phyloP scores from a whole-genome alignment of 768 basidiomycete genomes.

The Termitomyces heimii region DNA sequence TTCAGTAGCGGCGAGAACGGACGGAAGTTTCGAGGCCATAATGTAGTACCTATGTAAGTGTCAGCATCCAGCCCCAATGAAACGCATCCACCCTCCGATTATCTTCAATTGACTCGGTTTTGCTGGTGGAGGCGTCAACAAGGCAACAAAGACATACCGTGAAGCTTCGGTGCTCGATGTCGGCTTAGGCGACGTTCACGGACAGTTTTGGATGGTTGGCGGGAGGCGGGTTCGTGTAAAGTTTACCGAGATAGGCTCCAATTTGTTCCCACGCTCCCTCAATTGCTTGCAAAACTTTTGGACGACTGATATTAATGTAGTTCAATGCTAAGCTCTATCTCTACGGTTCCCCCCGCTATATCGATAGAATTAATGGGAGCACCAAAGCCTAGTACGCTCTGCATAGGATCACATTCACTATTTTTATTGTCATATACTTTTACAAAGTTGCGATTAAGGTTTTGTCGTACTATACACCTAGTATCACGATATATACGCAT shows the following conservation, averaged over 20 bases:
- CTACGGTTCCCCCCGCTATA: background rate
- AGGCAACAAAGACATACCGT: constrained; percentile 33
- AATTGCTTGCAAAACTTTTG: background rate
- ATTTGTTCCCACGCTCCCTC: constrained; percentile 29
- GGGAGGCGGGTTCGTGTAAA: constrained; percentile 26
- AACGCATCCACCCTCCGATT: constrained; percentile 38
- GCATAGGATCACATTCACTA: background rate
- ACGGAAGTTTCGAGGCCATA: constrained; percentile 89
- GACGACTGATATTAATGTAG: too few species aligned
- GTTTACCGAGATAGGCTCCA: constrained; percentile 22
- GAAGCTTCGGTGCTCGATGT: constrained; percentile 34
- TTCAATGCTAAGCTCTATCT: background rate
- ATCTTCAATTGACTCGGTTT: constrained; percentile 26
- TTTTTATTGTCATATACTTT: background rate
- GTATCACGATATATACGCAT: background rate
- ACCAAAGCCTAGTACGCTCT: background rate
- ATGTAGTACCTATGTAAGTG: constrained; percentile 26
- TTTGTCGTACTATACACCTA: background rate
- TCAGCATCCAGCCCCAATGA: constrained; percentile 30
- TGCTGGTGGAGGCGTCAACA: constrained; percentile 15
- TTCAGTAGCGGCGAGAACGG: constrained; percentile 89
- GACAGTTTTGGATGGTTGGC: constrained; percentile 31
- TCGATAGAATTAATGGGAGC: background rate
- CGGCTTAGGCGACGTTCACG: constrained; percentile 42
- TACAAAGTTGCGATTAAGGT: background rate